Evolutionary conservation across 2,329 filamentous ascomycete species (phyloP).

Genomic region (Stylonectria norvegica): DNA sequence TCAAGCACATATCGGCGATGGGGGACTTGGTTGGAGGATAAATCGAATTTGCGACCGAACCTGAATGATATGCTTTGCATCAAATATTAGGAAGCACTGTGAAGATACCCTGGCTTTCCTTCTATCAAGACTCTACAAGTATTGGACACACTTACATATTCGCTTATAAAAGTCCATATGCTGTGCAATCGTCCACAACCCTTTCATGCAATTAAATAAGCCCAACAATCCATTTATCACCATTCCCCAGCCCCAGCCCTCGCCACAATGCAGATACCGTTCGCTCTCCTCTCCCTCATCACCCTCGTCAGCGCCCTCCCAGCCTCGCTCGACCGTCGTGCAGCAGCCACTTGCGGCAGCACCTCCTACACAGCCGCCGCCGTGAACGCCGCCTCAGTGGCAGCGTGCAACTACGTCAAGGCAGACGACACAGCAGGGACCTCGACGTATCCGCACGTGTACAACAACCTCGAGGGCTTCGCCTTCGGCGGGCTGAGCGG

Average conservation of each 20-base stretch:
- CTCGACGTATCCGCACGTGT: slow-evolving; percentile 37
- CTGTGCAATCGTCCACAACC: no score
- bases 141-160: no score
- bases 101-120: no score
- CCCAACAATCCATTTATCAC: no score
- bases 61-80: no score
- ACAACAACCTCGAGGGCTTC: slow-evolving; percentile 39
- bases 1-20: not conserved
- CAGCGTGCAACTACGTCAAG: slow-evolving; percentile 26
- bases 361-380: slow-evolving; percentile 26
- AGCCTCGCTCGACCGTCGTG: not conserved
- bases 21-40: not conserved
- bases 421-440: slow-evolving; percentile 23
- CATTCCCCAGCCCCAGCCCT: no score
- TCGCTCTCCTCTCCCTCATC: not conserved
- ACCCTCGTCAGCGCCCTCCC: not conserved
- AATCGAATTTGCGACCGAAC: no score
- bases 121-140: no score
- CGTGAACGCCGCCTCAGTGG: slow-evolving; percentile 27
- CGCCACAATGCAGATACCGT: not conserved
- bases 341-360: slow-evolving; percentile 29
- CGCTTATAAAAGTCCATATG: no score
- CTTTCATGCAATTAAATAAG: no score
- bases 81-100: no score
- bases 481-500: slow-evolving; percentile 29